Conservation (phyloP, 345 rosid species). For the Citrus glauca region DNA sequence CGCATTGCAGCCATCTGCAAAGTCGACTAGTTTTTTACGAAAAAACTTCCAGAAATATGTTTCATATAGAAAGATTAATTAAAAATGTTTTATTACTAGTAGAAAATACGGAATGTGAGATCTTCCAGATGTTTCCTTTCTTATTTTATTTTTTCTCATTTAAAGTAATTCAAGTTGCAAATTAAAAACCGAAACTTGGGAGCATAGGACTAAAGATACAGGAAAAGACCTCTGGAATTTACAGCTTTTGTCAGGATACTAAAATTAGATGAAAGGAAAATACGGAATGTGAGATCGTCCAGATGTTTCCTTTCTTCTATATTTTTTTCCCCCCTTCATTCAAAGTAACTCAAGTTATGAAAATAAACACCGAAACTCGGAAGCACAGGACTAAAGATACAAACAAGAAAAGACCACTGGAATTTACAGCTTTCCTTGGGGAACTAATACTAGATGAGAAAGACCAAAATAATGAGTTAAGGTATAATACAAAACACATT, state of each 20-base stretch:
- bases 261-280: neutral
- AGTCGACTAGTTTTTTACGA: neutral
- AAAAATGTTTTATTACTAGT: neutral
- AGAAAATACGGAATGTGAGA: neutral
- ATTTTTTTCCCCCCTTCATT: neutral
- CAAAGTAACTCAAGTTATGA: neutral
- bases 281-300: too few relatives aligned
- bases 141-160: neutral
- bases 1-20: slow-evolving; percentile 58
- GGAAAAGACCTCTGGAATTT: neutral
- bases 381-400: neutral
- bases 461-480: neutral
- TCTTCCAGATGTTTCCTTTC: neutral
- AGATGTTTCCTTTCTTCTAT: too few relatives aligned
- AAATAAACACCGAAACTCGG: neutral
- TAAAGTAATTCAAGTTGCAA: neutral
- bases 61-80: neutral
- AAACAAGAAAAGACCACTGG: neutral
- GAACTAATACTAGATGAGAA: neutral
- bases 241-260: neutral
- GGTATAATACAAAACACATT: neutral
- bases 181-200: neutral
- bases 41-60: neutral
- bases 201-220: neutral
- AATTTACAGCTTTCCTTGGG: neutral